phyloP scores from a whole-genome alignment of 2,329 filamentous ascomycete genomes.

The Fusarium cicatricum region DNA sequence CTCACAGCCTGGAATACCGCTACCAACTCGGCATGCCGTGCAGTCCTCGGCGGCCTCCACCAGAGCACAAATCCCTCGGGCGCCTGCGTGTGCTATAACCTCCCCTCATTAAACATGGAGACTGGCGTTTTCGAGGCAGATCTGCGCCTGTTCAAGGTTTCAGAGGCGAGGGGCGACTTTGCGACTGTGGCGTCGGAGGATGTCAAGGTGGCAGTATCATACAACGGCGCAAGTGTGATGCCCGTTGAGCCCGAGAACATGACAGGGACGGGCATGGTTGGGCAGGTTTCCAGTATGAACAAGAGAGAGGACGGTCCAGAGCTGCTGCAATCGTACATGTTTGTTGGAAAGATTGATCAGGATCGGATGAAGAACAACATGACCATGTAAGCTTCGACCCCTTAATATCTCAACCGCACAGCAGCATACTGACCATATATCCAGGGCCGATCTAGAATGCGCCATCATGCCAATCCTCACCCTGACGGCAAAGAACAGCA shows the following conservation, averaged over 20 bases:
- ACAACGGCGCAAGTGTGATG: constrained; percentile 57
- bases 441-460: constrained; percentile 65
- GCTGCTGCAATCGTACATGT: constrained; percentile 70
- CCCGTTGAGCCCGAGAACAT: constrained; percentile 39
- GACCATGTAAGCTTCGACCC: constrained; percentile 64
- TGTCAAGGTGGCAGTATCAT: constrained; percentile 63
- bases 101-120: constrained; percentile 72
- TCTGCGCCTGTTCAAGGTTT: constrained; percentile 76
- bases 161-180: constrained; percentile 63
- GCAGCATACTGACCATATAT: constrained; percentile 10
- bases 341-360: constrained; percentile 73
- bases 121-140: constrained; percentile 81
- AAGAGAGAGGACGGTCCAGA: constrained; percentile 44
- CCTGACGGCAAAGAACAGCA: constrained; percentile 64
- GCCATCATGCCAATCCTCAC: constrained; percentile 74
- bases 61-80: constrained; percentile 76
- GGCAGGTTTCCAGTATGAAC: constrained; percentile 23
- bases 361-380: constrained; percentile 62
- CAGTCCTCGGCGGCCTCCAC: constrained; percentile 62
- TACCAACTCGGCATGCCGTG: constrained; percentile 66
- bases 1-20: constrained; percentile 63
- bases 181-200: constrained; percentile 59
- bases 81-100: constrained; percentile 83
- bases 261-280: constrained; percentile 37
- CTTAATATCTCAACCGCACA: not conserved